Conservation (phyloP, 179 eudicot species). For the Heliamphora pulchella region DNA sequence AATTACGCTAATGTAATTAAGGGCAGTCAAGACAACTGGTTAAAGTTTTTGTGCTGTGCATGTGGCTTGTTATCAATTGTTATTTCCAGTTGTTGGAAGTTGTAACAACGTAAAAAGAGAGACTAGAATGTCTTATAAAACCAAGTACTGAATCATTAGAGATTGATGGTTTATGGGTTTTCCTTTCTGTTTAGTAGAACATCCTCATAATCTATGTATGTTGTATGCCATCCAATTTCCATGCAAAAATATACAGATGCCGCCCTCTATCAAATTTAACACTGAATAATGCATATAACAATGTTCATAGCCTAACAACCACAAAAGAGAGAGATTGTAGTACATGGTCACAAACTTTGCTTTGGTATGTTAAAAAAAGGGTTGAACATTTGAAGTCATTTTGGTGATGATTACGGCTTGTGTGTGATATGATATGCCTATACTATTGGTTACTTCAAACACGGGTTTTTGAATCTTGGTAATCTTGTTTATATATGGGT, state of each 20-base stretch:
- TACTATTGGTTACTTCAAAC: background rate
- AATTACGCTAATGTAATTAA: background rate
- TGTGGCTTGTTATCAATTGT: background rate
- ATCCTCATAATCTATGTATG: background rate
- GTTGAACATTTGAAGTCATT: background rate
- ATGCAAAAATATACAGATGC: background rate
- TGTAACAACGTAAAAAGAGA: background rate
- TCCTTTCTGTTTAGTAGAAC: background rate
- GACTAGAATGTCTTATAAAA: background rate
- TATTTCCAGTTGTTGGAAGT: background rate
- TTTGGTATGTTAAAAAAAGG: background rate
- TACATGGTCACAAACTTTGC: background rate
- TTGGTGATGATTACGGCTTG: background rate
- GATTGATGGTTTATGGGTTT: background rate
- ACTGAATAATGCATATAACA: background rate
- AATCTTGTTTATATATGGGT: background rate
- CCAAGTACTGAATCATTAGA: background rate
- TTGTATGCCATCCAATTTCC: conserved; percentile 1
- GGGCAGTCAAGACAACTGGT: background rate
- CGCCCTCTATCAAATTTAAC: background rate
- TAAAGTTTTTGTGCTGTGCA: background rate
- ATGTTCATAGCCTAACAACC: background rate
- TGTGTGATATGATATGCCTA: background rate
- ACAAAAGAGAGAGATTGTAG: background rate
- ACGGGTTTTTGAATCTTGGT: background rate